These are phyloP conservation scores for Rhytidhysteron rufulum DNA, from an alignment of 2,329 filamentous ascomycete genomes.

Conservation along the genomic window DNA sequence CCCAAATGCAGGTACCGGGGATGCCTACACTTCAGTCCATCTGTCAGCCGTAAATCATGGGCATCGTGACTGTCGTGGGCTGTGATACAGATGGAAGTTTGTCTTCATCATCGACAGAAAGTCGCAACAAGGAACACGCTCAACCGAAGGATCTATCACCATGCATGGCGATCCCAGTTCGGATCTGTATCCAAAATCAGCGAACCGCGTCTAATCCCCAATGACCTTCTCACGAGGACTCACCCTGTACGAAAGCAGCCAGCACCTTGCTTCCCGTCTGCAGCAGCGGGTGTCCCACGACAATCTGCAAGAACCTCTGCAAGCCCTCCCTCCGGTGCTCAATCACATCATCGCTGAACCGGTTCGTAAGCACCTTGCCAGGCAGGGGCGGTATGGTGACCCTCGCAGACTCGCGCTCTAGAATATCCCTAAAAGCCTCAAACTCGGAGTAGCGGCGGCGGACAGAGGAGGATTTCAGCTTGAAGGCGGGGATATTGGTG, in stretches of 20 bases:
- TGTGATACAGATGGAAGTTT: neutral
- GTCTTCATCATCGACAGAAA: neutral
- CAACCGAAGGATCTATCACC: slow-evolving; percentile 14
- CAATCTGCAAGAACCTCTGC: slow-evolving; percentile 95
- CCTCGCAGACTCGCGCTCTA: slow-evolving; percentile 89
- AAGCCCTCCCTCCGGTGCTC: slow-evolving; percentile 87
- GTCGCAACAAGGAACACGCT: neutral
- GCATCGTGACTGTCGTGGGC: neutral
- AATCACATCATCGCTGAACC: slow-evolving; percentile 97
- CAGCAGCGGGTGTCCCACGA: slow-evolving; percentile 90
- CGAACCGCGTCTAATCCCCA: neutral
- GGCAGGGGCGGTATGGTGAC: slow-evolving; percentile 95
- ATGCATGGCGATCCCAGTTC: slow-evolving; percentile 70
- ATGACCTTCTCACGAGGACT: slow-evolving; percentile 9
- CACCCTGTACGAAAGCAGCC: slow-evolving; percentile 94
- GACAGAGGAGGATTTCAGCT: slow-evolving; percentile 78
- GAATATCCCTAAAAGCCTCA: slow-evolving; percentile 96
- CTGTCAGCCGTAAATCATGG: neutral
- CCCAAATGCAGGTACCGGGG: no score
- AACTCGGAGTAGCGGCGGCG: slow-evolving; percentile 96
- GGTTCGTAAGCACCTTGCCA: slow-evolving; percentile 96
- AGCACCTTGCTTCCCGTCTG: slow-evolving; percentile 98
- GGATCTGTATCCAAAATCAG: slow-evolving; percentile 54
- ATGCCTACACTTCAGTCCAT: no score
- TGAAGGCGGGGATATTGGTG: slow-evolving; percentile 99